Base-by-base conservation (phyloP, 2,329 filamentous ascomycete species). In the Juglanconis oblonga region DNA sequence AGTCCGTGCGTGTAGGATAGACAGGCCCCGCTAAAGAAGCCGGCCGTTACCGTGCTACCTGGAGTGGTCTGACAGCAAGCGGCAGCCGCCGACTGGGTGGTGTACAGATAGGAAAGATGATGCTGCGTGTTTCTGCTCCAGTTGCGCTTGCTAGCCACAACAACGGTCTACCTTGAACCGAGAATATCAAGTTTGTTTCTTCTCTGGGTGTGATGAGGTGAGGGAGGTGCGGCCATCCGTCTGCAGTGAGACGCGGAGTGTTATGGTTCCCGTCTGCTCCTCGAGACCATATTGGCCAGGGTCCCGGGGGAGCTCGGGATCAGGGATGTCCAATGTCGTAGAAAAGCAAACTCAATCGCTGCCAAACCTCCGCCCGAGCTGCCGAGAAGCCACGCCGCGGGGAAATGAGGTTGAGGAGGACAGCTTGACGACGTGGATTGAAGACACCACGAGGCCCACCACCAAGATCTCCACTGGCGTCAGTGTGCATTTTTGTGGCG, bases 1-100 rank as follows among this genome's bases (percentile, higher is more conserved):
- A 17, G n/a, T 9, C 14, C 31, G 24, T 14, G 24, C 13, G 17
- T 40, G 47, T 14, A 31, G 47, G 29, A 36, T 31, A 5, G 51
- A 42, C 36, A 31, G 51, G 35, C 51, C 35, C 31, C 32, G 42
- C 24, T 31, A 6, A 53, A 44, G 17, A 42, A 7, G 31, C 10
- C 40, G 40, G 13, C n/a, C 38, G 52, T 35, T 24, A 33, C 52
- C 35, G 52, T 54, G 40, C 29, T 36, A 24, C 40, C 52, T 10
- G 24, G 38, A n/a, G 45, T 45, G 52, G 52, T 54, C 52, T 54
- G 52, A 50, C 45, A 49, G 45, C 44, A 48, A 31, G 14, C 54
- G 54, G 54, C 35, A 56, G 54, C 44, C 54, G 45, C 54, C 44
- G 54, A 56, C 33, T 36, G 35, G 24, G 24, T 52, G 35, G 51